These are phyloP conservation scores for Coemansia sp. DNA, from an alignment of 192 early-diverging fungal species.

Conservation along the genomic window DNA sequence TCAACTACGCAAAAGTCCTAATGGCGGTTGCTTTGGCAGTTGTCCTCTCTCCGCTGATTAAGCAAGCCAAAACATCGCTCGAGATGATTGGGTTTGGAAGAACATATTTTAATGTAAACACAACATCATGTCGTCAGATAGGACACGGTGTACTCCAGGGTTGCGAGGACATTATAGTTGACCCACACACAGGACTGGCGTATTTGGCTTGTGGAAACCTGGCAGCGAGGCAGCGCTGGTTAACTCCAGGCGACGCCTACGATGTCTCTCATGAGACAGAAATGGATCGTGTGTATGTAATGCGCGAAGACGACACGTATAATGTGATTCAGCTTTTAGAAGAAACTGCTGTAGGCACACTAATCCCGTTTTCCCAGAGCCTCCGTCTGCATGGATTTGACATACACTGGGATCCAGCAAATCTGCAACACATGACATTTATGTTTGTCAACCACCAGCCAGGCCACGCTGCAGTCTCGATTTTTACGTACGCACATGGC, in stretches of 20 bases:
- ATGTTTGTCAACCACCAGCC: conserved; percentile 61
- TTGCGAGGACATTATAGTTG: conserved; percentile 62
- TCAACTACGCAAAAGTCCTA: not conserved
- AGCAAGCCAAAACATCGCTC: conserved; percentile 11
- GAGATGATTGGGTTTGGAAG: conserved; percentile 24
- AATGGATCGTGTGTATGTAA: conserved; percentile 52
- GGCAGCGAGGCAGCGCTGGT: conserved; percentile 51
- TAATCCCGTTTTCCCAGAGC: conserved; percentile 40
- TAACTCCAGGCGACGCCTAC: conserved; percentile 40
- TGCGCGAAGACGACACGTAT: conserved; percentile 45
- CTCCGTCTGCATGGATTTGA: conserved; percentile 58
- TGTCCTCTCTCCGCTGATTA: not conserved
- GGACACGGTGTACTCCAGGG: conserved; percentile 44
- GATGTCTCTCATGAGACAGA: conserved; percentile 39
- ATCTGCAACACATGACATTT: conserved; percentile 50
- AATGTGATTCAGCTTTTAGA: conserved; percentile 26
- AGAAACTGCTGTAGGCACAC: conserved; percentile 14
- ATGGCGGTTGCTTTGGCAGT: not conserved
- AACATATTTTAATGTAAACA: conserved; percentile 29
- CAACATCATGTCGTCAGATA: conserved; percentile 44
- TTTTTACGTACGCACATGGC: conserved; percentile 42
- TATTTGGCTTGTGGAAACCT: conserved; percentile 58
- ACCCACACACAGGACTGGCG: conserved; percentile 57
- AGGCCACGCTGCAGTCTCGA: conserved; percentile 50
- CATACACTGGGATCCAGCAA: conserved; percentile 50